Percentiles rank a stretch among this genome's conserved stretches.
phyloP scores from a whole-genome alignment of 2,329 filamentous ascomycete species.

The Xylaria polymorpha region DNA sequence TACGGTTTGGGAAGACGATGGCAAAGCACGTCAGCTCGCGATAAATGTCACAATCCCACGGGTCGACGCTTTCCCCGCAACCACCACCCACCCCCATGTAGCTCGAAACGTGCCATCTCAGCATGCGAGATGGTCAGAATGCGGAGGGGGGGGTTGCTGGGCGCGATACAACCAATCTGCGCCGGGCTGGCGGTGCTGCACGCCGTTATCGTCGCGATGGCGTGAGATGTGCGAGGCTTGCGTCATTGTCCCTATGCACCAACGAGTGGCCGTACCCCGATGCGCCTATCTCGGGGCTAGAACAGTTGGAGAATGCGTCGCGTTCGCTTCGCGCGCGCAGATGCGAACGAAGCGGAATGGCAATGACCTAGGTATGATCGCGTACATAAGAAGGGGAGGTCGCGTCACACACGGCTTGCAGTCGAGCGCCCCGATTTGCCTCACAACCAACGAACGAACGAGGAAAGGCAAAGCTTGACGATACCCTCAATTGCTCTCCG shows the following conservation, averaged over 20 bases:
- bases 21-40: conserved; percentile 42
- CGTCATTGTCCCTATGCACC: conserved; percentile 32
- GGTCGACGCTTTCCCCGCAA: conserved; percentile 41
- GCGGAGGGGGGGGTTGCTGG: background rate
- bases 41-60: conserved; percentile 43
- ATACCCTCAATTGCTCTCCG: background rate
- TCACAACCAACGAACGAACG: too few species aligned
- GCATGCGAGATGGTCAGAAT: conserved; percentile 29
- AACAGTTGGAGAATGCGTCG: conserved; percentile 19
- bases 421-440: background rate
- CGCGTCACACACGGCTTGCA: conserved; percentile 4
- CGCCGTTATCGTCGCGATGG: conserved; percentile 36
- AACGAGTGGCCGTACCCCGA: conserved; percentile 3
- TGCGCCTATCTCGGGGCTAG: conserved; percentile 30
- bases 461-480: background rate
- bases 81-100: conserved; percentile 26
- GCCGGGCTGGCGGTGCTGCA: conserved; percentile 29
- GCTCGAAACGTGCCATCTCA: conserved; percentile 20
- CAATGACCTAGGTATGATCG: background rate
- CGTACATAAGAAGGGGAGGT: conserved; percentile 30
- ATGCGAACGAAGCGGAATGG: background rate
- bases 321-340: background rate
- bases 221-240: conserved; percentile 35
- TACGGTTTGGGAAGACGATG: conserved; percentile 13
- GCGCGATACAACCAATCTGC: conserved; percentile 24